These are phyloP conservation scores for Plantago major DNA, from an alignment of 257 asterid species.

Conservation along the genomic window DNA sequence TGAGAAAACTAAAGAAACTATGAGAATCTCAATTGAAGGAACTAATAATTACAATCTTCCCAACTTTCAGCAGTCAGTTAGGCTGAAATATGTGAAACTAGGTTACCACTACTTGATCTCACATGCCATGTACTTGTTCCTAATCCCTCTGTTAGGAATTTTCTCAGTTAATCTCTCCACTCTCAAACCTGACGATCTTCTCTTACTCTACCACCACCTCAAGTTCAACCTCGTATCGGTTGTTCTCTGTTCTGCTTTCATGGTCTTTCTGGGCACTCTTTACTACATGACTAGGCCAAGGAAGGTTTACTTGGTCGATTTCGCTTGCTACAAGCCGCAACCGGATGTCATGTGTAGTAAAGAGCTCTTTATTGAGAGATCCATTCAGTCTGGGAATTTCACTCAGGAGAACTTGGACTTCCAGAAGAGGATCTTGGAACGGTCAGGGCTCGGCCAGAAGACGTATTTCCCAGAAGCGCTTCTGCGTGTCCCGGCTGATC, in stretches of 20 bases:
- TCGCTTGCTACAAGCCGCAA: slow-evolving; percentile 1
- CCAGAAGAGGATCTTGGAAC: slow-evolving; percentile 2
- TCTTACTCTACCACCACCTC: background rate
- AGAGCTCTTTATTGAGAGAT: slow-evolving; percentile 1
- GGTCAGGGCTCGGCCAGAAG: slow-evolving; percentile 7
- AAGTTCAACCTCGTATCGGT: background rate
- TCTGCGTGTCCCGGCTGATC: background rate
- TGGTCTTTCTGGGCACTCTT: background rate
- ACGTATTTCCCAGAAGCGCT: slow-evolving; percentile 3
- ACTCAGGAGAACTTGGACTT: slow-evolving; percentile 3
- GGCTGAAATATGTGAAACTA: background rate
- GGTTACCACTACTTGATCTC: slow-evolving; percentile 4
- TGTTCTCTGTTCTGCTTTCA: background rate
- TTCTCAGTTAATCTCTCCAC: background rate
- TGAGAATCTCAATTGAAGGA: background rate
- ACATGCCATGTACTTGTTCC: slow-evolving; percentile 6
- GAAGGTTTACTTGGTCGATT: background rate
- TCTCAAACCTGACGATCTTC: background rate
- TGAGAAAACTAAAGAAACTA: no score
- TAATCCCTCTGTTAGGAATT: background rate
- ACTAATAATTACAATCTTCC: background rate
- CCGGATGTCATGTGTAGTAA: slow-evolving; percentile 5
- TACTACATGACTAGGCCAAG: slow-evolving; percentile 2
- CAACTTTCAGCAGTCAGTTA: background rate
- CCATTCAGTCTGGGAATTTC: background rate